Conservation (phyloP, 2,329 filamentous ascomycete species). For the Nectriaceae sp. region DNA sequence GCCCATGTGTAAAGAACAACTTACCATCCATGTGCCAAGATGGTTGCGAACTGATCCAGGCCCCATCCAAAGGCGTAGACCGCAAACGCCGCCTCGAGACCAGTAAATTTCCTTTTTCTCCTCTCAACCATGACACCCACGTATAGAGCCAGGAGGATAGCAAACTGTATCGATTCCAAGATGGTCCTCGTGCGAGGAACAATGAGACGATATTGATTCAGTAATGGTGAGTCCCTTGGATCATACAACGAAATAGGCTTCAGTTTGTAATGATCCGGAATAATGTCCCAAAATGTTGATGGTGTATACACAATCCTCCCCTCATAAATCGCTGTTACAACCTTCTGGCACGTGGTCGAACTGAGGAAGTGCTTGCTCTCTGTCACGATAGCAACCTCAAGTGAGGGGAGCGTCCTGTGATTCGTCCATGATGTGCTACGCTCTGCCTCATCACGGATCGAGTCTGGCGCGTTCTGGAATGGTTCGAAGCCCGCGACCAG, state of each 20-base stretch:
- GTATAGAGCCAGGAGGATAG: conserved; percentile 69
- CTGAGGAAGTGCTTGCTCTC: conserved; percentile 79
- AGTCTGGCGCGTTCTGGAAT: conserved; percentile 76
- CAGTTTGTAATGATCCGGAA: conserved; percentile 84
- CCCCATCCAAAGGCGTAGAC: conserved; percentile 79
- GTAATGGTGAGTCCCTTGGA: conserved; percentile 70
- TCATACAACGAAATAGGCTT: conserved; percentile 82
- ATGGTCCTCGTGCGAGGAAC: conserved; percentile 78
- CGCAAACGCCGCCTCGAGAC: conserved; percentile 66
- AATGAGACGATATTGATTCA: conserved; percentile 84
- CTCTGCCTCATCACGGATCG: conserved; percentile 62
- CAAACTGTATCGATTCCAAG: conserved; percentile 74
- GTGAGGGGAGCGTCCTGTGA: conserved; percentile 67
- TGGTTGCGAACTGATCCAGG: conserved; percentile 75
- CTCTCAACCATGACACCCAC: conserved; percentile 71
- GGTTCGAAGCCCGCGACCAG: conserved; percentile 83
- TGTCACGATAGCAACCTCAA: conserved; percentile 82
- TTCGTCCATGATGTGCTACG: conserved; percentile 49
- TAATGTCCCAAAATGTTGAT: conserved; percentile 77
- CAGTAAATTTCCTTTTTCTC: conserved; percentile 56
- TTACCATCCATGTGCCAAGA: conserved; percentile 71
- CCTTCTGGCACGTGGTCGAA: conserved; percentile 77
- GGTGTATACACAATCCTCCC: conserved; percentile 82
- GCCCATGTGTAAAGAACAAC: conserved; percentile 14
- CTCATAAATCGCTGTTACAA: conserved; percentile 80